Base-by-base conservation (phyloP, 2,329 filamentous ascomycete genomes). In the Calonectria hawksworthii region DNA sequence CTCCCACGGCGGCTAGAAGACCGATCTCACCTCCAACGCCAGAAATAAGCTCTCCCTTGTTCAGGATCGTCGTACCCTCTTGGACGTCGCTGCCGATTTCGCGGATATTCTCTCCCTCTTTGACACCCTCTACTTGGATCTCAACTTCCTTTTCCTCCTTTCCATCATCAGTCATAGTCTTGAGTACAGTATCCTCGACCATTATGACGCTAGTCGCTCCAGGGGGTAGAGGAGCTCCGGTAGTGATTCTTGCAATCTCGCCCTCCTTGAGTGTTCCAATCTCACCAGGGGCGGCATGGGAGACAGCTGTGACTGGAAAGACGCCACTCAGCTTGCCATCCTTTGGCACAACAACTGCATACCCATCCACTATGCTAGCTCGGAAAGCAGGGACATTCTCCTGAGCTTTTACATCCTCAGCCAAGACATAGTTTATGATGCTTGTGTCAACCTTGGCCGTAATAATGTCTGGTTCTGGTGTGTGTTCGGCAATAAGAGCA, bases 351-450 rank as follows among this genome's bases (percentile, higher is more conserved):
- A 96, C 92, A 0, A 98, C 91, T 3, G 97, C 97, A 82, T 99
- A 99, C 1, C 97, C 97, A 84, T 99, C 97, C 0, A 99, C 97
- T 51, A 98, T 99, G 82, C 96, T 99, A 23, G 97, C 97, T 73
- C 96, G 90, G 86, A 98, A 99, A 0, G 96, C 97, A 0, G 97
- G 97, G 0, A 99, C 97, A 10, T 94, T 92, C 83, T 98, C 96
- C 5, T 86, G 86, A 0, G 97, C 95, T 50, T 88, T 91, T 30
- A 99, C 93, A 78, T 98, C 94, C 82, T 96, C 92, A 0, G 96
- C 96, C 2, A 99, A 87, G 0, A 99, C 93, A 11, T 90, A 92
- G 10, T 95, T 95, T 1, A 96, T 91, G 0, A 99, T 87, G 2
- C 86, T 85, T 41, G 90, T 88, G 74, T 94, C 87, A 5, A 98